phyloP scores from a whole-genome alignment of 2,329 filamentous ascomycete species.

The Orbilia oligospora region DNA sequence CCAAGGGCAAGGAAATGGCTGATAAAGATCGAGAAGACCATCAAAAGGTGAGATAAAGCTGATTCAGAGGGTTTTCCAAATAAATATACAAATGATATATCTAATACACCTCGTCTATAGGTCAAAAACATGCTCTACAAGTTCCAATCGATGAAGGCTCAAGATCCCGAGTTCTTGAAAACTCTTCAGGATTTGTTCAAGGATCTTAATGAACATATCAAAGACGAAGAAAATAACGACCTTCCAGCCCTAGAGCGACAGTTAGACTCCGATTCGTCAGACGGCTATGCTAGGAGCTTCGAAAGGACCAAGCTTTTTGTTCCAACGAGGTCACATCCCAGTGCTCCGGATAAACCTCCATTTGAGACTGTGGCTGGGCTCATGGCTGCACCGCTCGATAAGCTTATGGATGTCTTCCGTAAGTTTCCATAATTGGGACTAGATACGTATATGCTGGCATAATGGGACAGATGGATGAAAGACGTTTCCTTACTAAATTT shows the following conservation, averaged over 20 bases:
- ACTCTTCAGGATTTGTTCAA: constrained; percentile 69
- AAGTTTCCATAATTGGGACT: constrained; percentile 69
- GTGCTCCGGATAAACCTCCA: constrained; percentile 71
- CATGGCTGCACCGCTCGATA: constrained; percentile 73
- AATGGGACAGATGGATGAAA: too few relatives aligned
- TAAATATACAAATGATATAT: background rate
- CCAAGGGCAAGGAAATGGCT: constrained; percentile 68
- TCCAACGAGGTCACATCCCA: constrained; percentile 71
- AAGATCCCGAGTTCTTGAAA: constrained; percentile 68
- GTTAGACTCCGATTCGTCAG: constrained; percentile 66
- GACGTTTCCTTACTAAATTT: too few relatives aligned
- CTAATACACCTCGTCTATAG: constrained; percentile 64
- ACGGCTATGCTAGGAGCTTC: constrained; percentile 69
- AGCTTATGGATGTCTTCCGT: constrained; percentile 72
- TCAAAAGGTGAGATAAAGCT: constrained; percentile 23
- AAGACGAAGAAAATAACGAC: constrained; percentile 71
- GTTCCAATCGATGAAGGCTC: constrained; percentile 69
- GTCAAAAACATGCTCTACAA: constrained; percentile 71
- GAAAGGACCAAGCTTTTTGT: constrained; percentile 72
- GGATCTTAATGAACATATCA: constrained; percentile 69
- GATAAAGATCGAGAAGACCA: constrained; percentile 68
- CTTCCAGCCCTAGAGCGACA: constrained; percentile 70
- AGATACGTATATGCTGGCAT: too few relatives aligned
- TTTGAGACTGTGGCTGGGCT: constrained; percentile 73
- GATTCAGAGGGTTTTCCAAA: background rate